Percentiles rank a stretch among this genome's conserved stretches.
Evolutionary conservation across 495 filamentous ascomycete species (phyloP).

Genomic region (Friedmanniomyces simplex): DNA sequence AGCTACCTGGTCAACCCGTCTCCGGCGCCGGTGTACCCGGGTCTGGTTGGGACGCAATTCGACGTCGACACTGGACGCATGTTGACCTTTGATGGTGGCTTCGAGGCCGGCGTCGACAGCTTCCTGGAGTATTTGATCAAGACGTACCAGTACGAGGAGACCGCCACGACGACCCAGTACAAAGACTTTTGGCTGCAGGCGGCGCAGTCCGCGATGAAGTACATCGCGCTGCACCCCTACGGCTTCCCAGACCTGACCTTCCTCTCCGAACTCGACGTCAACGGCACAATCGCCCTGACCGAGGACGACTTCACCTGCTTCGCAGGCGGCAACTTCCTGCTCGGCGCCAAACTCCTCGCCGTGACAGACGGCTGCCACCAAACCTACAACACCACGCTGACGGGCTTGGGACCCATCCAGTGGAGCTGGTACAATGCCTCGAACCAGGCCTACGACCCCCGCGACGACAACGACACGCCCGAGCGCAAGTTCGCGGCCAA

Average conservation of each 20-base stretch:
- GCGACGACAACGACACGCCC: conserved; percentile 4
- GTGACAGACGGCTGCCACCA: conserved; percentile 26
- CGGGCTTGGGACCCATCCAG: conserved; percentile 26
- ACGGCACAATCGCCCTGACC: conserved; percentile 13
- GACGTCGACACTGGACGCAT: conserved; percentile 14
- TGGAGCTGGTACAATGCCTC: conserved; percentile 18
- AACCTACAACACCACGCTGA: conserved; percentile 19
- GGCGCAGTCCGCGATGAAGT: conserved; percentile 27
- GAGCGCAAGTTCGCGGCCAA: conserved; percentile 9
- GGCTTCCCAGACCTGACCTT: conserved; percentile 18
- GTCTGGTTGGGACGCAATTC: conserved; percentile 16
- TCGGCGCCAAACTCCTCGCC: conserved; percentile 79
- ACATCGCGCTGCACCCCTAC: conserved; percentile 22
- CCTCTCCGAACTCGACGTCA: conserved; percentile 19
- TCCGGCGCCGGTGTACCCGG: conserved; percentile 13
- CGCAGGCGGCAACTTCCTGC: conserved; percentile 81
- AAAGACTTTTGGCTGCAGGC: conserved; percentile 31
- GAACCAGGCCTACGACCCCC: conserved; percentile 9
- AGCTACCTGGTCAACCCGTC: conserved; percentile 21
- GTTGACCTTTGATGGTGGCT: conserved; percentile 17
- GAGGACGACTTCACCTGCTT: conserved; percentile 59
- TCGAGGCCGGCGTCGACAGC: conserved; percentile 17
- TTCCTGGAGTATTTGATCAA: conserved; percentile 35
- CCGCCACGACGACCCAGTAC: conserved; percentile 23
- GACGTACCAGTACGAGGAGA: conserved; percentile 27